Evolutionary conservation across 768 basidiomycete genomes (phyloP).

Genomic region (Leccinum obscurum): DNA sequence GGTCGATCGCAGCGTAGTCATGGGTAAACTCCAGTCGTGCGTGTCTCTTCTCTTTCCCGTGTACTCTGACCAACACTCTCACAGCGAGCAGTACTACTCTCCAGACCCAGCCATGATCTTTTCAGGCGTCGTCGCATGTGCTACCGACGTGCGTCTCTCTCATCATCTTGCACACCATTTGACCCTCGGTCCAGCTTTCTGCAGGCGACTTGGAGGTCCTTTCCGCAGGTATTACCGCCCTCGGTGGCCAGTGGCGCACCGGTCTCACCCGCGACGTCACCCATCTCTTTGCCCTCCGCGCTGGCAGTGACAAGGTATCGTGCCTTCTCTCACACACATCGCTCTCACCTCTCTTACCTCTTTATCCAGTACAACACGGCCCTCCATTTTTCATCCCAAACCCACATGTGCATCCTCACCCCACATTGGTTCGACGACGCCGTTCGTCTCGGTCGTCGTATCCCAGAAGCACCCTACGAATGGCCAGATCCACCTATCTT

Average conservation of each 20-base stretch:
- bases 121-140: constrained; percentile 77
- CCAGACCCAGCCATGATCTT: constrained; percentile 78
- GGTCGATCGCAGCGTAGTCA: constrained; percentile 65
- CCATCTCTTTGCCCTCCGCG: constrained; percentile 70
- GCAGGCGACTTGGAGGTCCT: constrained; percentile 70
- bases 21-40: constrained; percentile 58
- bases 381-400: constrained; percentile 58
- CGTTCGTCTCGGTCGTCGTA: constrained; percentile 53
- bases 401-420: constrained; percentile 66
- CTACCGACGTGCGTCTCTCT: constrained; percentile 52
- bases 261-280: constrained; percentile 84
- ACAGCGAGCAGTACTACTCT: constrained; percentile 64
- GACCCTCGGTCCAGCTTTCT: constrained; percentile 45
- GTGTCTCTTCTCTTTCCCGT: constrained; percentile 28
- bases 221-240: constrained; percentile 64
- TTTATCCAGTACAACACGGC: constrained; percentile 41
- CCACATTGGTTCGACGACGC: constrained; percentile 94
- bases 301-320: constrained; percentile 44
- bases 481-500: constrained; percentile 72
- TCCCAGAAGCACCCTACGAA: constrained; percentile 58
- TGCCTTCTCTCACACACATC: neutral
- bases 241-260: constrained; percentile 80
- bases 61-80: constrained; percentile 2
- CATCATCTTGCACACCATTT: neutral
- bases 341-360: neutral